Conservation (phyloP, 1,139 yeast genomes). For the Geotrichum histeridarum region DNA sequence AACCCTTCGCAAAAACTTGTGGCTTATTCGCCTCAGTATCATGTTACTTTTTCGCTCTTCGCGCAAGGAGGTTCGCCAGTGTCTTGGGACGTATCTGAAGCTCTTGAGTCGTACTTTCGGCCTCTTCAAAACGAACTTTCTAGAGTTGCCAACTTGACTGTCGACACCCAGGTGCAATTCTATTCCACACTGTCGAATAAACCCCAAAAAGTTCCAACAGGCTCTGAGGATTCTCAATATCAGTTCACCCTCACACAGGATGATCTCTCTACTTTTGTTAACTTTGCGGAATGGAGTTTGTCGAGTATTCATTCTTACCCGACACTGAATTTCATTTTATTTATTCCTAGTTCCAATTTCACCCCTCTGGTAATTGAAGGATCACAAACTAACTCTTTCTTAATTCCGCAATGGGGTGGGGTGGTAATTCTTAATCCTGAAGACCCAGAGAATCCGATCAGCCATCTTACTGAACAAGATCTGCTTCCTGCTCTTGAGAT, state of each 20-base stretch:
- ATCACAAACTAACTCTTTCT: slow-evolving; percentile 58
- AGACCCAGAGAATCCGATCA: slow-evolving; percentile 10
- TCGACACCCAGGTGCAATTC: slow-evolving; percentile 75
- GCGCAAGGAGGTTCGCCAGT: slow-evolving; percentile 52
- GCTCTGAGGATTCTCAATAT: slow-evolving; percentile 23
- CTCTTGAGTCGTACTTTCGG: slow-evolving; percentile 43
- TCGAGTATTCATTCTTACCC: slow-evolving; percentile 46
- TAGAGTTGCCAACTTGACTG: slow-evolving; percentile 61
- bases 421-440: slow-evolving; percentile 32
- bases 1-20: slow-evolving; percentile 19
- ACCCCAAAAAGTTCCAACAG: slow-evolving; percentile 28
- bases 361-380: slow-evolving; percentile 44
- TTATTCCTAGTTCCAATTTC: slow-evolving; percentile 51
- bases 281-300: slow-evolving; percentile 73
- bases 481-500: slow-evolving; percentile 58
- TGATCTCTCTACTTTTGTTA: slow-evolving; percentile 64
- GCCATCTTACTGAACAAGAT: slow-evolving; percentile 42
- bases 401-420: slow-evolving; percentile 89
- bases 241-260: slow-evolving; percentile 28
- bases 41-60: slow-evolving; percentile 60
- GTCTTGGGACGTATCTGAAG: slow-evolving; percentile 53
- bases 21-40: slow-evolving; percentile 58
- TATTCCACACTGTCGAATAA: slow-evolving; percentile 46
- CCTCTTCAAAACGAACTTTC: slow-evolving; percentile 44
- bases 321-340: slow-evolving; percentile 63